These are phyloP conservation scores for Ilyonectria mors-panacis DNA, from an alignment of 2,329 filamentous ascomycete genomes.

Conservation along the genomic window DNA sequence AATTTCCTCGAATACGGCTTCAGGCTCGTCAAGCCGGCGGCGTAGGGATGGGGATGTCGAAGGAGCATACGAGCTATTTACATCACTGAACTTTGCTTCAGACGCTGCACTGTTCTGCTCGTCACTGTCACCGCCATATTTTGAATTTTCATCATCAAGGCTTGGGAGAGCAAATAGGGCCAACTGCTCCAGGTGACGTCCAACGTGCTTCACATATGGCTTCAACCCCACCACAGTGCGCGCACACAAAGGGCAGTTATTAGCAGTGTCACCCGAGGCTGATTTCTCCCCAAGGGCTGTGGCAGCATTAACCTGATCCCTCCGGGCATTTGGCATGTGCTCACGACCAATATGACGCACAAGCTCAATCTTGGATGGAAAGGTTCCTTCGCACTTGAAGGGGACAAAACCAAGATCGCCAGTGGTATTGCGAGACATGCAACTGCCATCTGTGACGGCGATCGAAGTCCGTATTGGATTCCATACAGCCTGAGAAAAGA, in stretches of 20 bases:
- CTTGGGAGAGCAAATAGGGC: conserved; percentile 43
- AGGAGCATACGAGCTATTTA: neutral
- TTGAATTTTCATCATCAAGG: neutral
- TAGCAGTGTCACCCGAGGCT: conserved; percentile 7
- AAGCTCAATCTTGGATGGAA: neutral
- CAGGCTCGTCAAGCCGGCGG: neutral
- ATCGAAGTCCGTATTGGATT: conserved; percentile 38
- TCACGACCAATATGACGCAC: conserved; percentile 7
- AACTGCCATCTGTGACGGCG: conserved; percentile 43
- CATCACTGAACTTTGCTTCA: neutral
- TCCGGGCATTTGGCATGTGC: neutral
- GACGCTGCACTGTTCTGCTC: conserved; percentile 2
- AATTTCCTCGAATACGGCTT: neutral
- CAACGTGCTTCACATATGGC: conserved; percentile 46
- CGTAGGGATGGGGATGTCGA: neutral
- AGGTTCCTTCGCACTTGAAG: conserved; percentile 30
- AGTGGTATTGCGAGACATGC: conserved; percentile 45
- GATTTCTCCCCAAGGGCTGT: conserved; percentile 10
- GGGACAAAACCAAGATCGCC: conserved; percentile 44
- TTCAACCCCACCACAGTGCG: conserved; percentile 23
- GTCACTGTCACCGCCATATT: neutral
- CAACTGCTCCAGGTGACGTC: conserved; percentile 45
- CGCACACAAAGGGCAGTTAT: conserved; percentile 39
- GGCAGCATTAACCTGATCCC: conserved; percentile 2
- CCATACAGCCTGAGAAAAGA: conserved; percentile 46